A percentile compares a stretch with the other conserved stretches of the same genome.
Evolutionary conservation across 352 stramenopile species (phyloP).

Genomic region (Globisporangium perplexum): DNA sequence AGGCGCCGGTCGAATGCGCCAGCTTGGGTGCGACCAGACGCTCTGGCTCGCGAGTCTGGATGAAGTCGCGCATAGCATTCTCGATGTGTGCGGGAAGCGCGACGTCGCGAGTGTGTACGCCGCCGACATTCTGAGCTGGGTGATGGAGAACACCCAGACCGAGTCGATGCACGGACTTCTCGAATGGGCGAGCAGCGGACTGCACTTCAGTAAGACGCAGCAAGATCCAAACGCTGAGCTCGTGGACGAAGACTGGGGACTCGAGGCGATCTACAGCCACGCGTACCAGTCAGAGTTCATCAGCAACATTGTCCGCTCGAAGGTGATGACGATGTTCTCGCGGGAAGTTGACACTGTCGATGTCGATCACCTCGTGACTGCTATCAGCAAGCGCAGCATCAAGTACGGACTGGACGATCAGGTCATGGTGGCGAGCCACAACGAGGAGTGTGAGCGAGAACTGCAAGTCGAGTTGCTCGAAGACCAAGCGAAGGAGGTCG

Average conservation of each 20-base stretch:
- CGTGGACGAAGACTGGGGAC: conserved; percentile 42
- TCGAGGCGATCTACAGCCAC: conserved; percentile 29
- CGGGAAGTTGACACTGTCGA: not conserved
- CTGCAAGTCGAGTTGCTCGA: too few relatives aligned
- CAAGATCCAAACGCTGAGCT: conserved; percentile 19
- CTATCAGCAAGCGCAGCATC: conserved; percentile 14
- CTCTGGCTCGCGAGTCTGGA: conserved; percentile 63
- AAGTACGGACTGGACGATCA: conserved; percentile 32
- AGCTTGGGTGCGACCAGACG: conserved; percentile 63
- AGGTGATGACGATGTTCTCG: not conserved
- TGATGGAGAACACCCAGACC: conserved; percentile 80
- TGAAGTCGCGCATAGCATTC: conserved; percentile 57
- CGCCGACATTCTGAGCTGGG: conserved; percentile 73
- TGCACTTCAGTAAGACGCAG: conserved; percentile 48
- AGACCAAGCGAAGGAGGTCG: too few relatives aligned
- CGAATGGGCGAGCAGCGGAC: conserved; percentile 74
- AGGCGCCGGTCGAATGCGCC: conserved; percentile 78
- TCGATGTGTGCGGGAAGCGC: conserved; percentile 10
- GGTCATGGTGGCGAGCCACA: conserved; percentile 30
- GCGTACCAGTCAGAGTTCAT: conserved; percentile 22
- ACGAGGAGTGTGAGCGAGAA: conserved; percentile 50
- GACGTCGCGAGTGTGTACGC: conserved; percentile 12
- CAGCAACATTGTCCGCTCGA: conserved; percentile 24
- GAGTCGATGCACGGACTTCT: conserved; percentile 54
- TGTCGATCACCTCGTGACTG: conserved; percentile 4